Evolutionary conservation across 2,329 filamentous ascomycete species (phyloP), one percentile per base, ranked within the genome.

Genomic region (Coniella lustricola): DNA sequence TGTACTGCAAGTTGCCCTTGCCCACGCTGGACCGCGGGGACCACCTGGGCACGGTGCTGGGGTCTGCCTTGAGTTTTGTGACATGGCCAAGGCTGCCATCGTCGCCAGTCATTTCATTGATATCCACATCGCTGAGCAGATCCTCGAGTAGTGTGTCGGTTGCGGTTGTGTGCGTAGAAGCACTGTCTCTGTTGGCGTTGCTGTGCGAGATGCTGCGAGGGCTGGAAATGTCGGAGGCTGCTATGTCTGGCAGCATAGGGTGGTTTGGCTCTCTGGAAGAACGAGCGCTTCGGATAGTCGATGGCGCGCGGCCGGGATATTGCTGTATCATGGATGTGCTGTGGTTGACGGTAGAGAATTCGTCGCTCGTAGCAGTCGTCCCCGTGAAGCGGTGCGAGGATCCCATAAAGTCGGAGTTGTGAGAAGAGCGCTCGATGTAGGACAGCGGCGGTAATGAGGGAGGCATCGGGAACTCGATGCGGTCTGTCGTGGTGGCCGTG

Each of bases 21-120:
- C 69, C 71, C 0, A 61, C 59, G 2, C 60, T 67, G 54, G 70
- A 71, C 41, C 74, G 68, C 2, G 77, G 73, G 34, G 65, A 67
- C 68, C 72, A 75, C 43, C 73, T 72, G 1, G 76, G 76, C 68
- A 79, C 75, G 12, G 62, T 64, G 22, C 62, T 61, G 5, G 74
- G 72, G 41, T 79, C 75, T 7, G 69, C 72, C 57, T 72, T 73
- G 53, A 78, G 56, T 3, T 72, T 71, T 16, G 79, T 63, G 2
- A 72, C 70, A 48, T 73, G 68, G 43, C 55, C 59, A 54, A 67
- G 52, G 55, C 63, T 37, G 61, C 22, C 40, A 3, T 16, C 18
- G 36, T 33, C 32, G 12, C 18, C 21, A 13, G 62, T 37, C 16
- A 34, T 14, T 14, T 52, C 43, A 49, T 67, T 66, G 20, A 75